These are phyloP conservation scores for Rhizopogon vesiculosus DNA, from an alignment of 768 basidiomycete genomes.

Conservation along the genomic window DNA sequence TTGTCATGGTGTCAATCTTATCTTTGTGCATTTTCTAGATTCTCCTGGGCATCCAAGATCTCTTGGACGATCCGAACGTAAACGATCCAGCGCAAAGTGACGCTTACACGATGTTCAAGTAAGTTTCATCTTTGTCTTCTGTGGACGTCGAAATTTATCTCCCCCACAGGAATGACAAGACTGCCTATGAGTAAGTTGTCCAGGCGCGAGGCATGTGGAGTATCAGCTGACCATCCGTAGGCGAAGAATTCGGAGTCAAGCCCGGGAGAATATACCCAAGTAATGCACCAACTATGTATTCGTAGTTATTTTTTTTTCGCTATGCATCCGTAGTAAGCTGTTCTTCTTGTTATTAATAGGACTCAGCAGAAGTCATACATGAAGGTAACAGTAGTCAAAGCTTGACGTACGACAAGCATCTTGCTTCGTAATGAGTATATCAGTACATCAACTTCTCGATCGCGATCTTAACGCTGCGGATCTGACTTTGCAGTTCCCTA, in stretches of 20 bases:
- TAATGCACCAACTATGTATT: constrained; percentile 24
- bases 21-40: constrained; percentile 49
- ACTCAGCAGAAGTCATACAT: too few relatives aligned
- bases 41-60: constrained; percentile 90
- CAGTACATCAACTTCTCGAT: constrained; percentile 39
- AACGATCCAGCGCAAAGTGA: constrained; percentile 98
- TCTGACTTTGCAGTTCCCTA: constrained; percentile 85
- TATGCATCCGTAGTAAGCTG: too few relatives aligned
- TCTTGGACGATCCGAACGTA: constrained; percentile 93
- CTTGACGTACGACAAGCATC: background rate
- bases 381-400: too few relatives aligned
- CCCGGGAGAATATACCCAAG: constrained; percentile 87
- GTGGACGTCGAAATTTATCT: constrained; percentile 6
- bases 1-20: background rate
- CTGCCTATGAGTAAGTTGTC: constrained; percentile 79
- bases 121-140: constrained; percentile 26
- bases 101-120: constrained; percentile 99
- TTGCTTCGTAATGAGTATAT: constrained; percentile 1
- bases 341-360: too few relatives aligned
- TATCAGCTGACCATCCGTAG: constrained; percentile 33
- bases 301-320: background rate
- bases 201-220: background rate
- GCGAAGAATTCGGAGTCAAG: constrained; percentile 78
- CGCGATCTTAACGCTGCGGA: constrained; percentile 76
- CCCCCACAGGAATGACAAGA: constrained; percentile 76